phyloP scores from a whole-genome alignment of 2,329 filamentous ascomycete genomes.

The Paracamarosporium sp. region DNA sequence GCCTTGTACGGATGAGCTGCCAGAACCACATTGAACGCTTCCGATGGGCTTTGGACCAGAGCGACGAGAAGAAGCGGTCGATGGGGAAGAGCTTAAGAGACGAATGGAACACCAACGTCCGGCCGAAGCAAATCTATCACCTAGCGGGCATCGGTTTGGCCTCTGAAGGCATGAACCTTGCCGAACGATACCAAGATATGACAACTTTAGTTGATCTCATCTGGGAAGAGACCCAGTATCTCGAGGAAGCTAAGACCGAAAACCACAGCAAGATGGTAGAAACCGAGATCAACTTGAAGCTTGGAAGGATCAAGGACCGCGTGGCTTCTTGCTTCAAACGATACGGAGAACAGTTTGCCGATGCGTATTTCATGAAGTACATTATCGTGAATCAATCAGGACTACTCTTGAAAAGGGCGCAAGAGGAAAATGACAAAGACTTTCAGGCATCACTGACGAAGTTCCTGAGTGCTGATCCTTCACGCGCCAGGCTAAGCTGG shows the following conservation, averaged over 20 bases:
- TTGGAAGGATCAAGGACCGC: conserved; percentile 52
- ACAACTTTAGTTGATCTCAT: conserved; percentile 64
- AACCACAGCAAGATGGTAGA: conserved; percentile 44
- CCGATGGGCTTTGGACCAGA: conserved; percentile 63
- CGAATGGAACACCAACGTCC: conserved; percentile 48
- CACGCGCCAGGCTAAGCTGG: conserved; percentile 84
- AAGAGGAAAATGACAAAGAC: conserved; percentile 58
- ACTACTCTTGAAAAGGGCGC: conserved; percentile 69
- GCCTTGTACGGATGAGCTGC: conserved; percentile 65
- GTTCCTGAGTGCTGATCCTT: conserved; percentile 75
- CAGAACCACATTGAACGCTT: conserved; percentile 66
- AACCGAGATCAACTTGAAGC: conserved; percentile 43
- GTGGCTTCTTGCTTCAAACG: conserved; percentile 64
- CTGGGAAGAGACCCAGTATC: conserved; percentile 53
- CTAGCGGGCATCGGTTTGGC: conserved; percentile 59
- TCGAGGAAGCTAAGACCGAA: conserved; percentile 38
- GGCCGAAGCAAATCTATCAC: conserved; percentile 50
- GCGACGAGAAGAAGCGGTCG: conserved; percentile 55
- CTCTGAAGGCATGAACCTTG: conserved; percentile 65
- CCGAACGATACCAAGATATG: conserved; percentile 69
- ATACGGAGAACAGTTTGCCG: conserved; percentile 72
- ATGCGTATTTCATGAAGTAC: conserved; percentile 80
- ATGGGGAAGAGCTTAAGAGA: conserved; percentile 57
- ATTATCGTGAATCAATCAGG: conserved; percentile 61
- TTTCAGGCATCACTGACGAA: conserved; percentile 72